These are phyloP conservation scores for Saturnispora halmiae DNA, from an alignment of 805 yeast species.

Conservation along the genomic window DNA sequence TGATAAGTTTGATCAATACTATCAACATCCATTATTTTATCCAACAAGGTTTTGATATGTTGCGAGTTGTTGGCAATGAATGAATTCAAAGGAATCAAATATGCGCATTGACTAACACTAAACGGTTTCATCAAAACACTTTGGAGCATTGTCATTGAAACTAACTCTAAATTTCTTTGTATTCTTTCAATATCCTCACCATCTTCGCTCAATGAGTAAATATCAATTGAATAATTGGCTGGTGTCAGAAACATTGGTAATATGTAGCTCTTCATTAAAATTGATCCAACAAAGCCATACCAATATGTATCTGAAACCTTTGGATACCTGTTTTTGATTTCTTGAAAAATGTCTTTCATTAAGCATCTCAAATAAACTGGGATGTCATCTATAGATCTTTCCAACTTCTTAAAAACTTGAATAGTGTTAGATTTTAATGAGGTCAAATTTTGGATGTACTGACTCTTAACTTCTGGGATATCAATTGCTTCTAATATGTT, in stretches of 20 bases:
- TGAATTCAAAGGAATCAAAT: conserved; percentile 72
- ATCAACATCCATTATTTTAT: conserved; percentile 41
- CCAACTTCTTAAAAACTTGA: conserved; percentile 45
- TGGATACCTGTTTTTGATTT: conserved; percentile 37
- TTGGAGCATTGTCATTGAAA: conserved; percentile 55
- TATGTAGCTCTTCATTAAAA: conserved; percentile 46
- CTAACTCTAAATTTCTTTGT: conserved; percentile 43
- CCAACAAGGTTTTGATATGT: conserved; percentile 37
- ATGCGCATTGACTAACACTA: conserved; percentile 44
- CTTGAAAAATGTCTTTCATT: conserved; percentile 35
- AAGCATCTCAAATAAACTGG: conserved; percentile 52
- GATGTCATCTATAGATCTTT: conserved; percentile 31
- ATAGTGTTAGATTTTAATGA: conserved; percentile 62
- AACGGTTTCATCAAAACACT: conserved; percentile 62
- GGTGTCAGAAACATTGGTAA: conserved; percentile 41
- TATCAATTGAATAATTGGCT: conserved; percentile 45
- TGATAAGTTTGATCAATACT: conserved; percentile 53
- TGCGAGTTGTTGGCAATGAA: conserved; percentile 47
- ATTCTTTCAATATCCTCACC: conserved; percentile 22
- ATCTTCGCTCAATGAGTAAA: conserved; percentile 20
- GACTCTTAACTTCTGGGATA: conserved; percentile 60
- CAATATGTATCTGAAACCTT: conserved; percentile 50
- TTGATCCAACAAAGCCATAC: conserved; percentile 60
- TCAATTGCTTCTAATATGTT: conserved; percentile 55
- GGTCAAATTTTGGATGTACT: conserved; percentile 68